These are phyloP conservation scores for Lentithecium fluviatile DNA, from an alignment of 495 filamentous ascomycete species.

Conservation along the genomic window DNA sequence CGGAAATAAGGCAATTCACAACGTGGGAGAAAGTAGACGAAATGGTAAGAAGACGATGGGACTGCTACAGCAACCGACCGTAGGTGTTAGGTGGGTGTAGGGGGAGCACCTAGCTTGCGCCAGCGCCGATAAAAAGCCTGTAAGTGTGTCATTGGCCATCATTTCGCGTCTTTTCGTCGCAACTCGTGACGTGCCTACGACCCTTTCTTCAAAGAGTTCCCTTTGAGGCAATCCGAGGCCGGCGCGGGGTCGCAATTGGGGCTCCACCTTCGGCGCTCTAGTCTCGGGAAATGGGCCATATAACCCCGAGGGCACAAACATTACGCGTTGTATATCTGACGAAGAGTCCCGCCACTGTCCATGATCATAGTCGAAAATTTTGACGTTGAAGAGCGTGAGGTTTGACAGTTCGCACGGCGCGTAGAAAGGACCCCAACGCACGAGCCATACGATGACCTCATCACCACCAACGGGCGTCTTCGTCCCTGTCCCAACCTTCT, in stretches of 20 bases:
- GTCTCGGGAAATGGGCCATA: not conserved
- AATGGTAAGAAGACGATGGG: no score
- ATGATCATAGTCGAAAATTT: not conserved
- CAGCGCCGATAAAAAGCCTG: no score
- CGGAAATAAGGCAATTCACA: not conserved
- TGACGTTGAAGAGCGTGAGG: not conserved
- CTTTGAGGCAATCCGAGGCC: conserved; percentile 18
- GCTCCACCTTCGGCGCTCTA: conserved; percentile 13
- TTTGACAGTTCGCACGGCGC: not conserved
- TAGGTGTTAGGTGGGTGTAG: no score
- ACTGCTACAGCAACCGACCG: no score
- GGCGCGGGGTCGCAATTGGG: conserved; percentile 18
- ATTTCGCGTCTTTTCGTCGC: no score
- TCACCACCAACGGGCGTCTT: conserved; percentile 47
- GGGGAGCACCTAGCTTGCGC: no score
- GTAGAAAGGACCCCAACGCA: conserved; percentile 2
- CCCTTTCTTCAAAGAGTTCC: not conserved
- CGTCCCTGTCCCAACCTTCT: conserved; percentile 55
- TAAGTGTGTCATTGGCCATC: no score
- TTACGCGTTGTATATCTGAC: not conserved
- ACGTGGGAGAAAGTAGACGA: no score
- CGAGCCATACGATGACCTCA: conserved; percentile 23
- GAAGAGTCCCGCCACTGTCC: not conserved
- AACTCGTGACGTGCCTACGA: no score
- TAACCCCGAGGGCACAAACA: conserved; percentile 16